A percentile compares a stretch with the other conserved stretches of the same genome.
Conservation (phyloP, 2,329 filamentous ascomycete genomes). For the Fusarium metavorans region DNA sequence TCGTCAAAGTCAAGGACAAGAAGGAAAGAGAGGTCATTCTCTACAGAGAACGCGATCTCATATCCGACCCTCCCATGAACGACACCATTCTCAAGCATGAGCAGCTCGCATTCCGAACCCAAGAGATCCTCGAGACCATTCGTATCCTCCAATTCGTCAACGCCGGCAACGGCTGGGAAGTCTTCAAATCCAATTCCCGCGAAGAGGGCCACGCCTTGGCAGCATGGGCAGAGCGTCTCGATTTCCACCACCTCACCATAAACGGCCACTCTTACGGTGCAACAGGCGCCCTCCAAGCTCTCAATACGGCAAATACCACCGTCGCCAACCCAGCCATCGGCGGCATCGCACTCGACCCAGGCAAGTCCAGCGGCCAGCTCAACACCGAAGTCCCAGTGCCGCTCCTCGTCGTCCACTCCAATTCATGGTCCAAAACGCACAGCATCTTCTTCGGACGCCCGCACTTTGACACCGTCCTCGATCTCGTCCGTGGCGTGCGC, state of each 20-base stretch:
- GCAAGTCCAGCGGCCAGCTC: constrained; percentile 71
- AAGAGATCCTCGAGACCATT: constrained; percentile 61
- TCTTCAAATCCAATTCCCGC: constrained; percentile 58
- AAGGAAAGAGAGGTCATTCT: constrained; percentile 49
- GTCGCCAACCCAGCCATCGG: constrained; percentile 58
- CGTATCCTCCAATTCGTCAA: constrained; percentile 56
- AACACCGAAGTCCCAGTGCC: constrained; percentile 71
- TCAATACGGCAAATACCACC: constrained; percentile 57
- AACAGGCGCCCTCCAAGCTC: constrained; percentile 70
- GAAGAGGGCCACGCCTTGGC: constrained; percentile 60
- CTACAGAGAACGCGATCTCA: constrained; percentile 52
- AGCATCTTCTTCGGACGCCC: constrained; percentile 71
- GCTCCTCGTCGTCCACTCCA: constrained; percentile 71
- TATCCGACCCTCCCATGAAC: constrained; percentile 49
- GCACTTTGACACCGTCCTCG: constrained; percentile 73
- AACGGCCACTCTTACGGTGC: constrained; percentile 76
- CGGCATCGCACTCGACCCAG: constrained; percentile 73
- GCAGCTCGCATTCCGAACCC: constrained; percentile 63
- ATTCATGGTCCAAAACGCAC: constrained; percentile 70
- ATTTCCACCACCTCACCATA: constrained; percentile 65
- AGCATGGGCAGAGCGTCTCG: constrained; percentile 65
- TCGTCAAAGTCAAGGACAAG: constrained; percentile 50
- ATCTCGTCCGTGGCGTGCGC: constrained; percentile 63
- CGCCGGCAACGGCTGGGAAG: constrained; percentile 50
- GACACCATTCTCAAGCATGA: constrained; percentile 55